phyloP scores from a whole-genome alignment of 1,139 yeast species.

The Kazachstania sp. region DNA sequence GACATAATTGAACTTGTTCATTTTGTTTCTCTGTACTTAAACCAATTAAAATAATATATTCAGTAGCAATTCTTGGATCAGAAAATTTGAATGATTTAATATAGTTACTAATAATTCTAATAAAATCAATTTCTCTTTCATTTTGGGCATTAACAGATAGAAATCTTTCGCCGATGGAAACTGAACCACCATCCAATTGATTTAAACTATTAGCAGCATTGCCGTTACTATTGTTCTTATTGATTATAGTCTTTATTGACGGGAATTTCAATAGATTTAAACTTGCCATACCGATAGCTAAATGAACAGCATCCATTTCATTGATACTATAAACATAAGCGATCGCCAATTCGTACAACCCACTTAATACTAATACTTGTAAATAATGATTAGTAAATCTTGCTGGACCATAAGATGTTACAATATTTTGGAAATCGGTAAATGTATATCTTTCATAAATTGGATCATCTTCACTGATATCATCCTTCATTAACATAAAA shows the following conservation, averaged over 20 bases:
- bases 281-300: constrained; percentile 73
- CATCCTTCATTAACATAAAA: constrained; percentile 62
- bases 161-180: constrained; percentile 22
- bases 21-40: constrained; percentile 39
- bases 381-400: constrained; percentile 69
- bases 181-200: constrained; percentile 8
- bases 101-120: constrained; percentile 57
- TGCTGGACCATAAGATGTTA: constrained; percentile 64
- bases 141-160: constrained; percentile 29
- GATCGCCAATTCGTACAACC: constrained; percentile 76
- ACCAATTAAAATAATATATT: constrained; percentile 69
- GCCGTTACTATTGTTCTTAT: background rate
- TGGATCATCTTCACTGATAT: constrained; percentile 37
- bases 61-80: constrained; percentile 87
- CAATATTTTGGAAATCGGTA: constrained; percentile 61
- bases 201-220: background rate
- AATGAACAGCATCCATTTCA: constrained; percentile 84
- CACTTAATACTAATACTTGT: constrained; percentile 65
- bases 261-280: constrained; percentile 61
- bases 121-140: constrained; percentile 44
- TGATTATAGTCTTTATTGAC: constrained; percentile 1
- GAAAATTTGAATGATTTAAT: constrained; percentile 74
- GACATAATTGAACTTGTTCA: constrained; percentile 51
- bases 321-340: constrained; percentile 57
- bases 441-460: constrained; percentile 67